A percentile compares a stretch with the other conserved stretches of the same genome.
Evolutionary conservation across 2,329 filamentous ascomycete genomes (phyloP).

Genomic region (Pyricularia sp.): DNA sequence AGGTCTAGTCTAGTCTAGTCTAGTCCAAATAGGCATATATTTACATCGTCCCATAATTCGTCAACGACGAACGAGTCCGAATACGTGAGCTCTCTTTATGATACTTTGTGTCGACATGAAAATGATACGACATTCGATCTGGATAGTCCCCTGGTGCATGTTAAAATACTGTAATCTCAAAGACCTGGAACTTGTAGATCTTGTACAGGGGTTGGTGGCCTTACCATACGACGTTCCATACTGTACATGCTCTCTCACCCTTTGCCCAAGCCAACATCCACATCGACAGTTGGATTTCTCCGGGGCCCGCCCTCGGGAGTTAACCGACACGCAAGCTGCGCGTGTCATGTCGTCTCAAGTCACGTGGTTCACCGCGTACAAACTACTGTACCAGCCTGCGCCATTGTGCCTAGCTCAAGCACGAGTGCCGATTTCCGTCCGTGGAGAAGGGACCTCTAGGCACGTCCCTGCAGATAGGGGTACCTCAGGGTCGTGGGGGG

Average conservation of each 20-base stretch:
- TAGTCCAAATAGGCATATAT: too few relatives aligned
- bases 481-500: neutral
- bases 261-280: neutral
- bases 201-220: neutral
- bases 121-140: neutral
- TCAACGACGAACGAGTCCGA: too few relatives aligned
- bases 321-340: neutral
- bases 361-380: neutral
- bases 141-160: neutral
- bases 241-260: too few relatives aligned
- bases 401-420: neutral
- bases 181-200: neutral
- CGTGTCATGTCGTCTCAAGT: neutral
- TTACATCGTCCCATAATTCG: too few relatives aligned
- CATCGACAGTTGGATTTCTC: neutral
- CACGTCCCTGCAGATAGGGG: neutral
- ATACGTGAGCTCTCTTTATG: too few relatives aligned
- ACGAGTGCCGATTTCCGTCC: neutral
- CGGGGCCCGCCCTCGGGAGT: neutral
- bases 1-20: too few relatives aligned
- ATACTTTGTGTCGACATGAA: too few relatives aligned
- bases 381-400: neutral
- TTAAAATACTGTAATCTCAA: too few relatives aligned
- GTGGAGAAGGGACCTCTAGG: neutral
- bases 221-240: neutral